These are phyloP conservation scores for Phytopythium delawarense DNA, from an alignment of 352 stramenopile species.

Conservation along the genomic window DNA sequence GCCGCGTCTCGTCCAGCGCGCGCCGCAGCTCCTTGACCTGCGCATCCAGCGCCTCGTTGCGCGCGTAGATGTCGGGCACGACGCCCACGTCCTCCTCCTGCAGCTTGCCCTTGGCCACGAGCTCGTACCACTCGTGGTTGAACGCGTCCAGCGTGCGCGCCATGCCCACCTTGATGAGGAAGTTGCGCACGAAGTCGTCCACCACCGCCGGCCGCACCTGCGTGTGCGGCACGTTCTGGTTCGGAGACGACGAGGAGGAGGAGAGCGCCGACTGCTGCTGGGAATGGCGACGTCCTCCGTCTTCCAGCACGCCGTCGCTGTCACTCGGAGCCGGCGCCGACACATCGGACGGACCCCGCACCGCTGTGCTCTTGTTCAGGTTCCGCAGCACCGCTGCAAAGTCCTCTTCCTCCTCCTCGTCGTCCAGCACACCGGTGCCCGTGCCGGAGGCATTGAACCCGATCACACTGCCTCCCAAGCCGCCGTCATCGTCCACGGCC, in stretches of 20 bases:
- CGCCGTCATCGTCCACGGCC: slow-evolving; percentile 53
- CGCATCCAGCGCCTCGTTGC: slow-evolving; percentile 91
- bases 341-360: slow-evolving; percentile 12
- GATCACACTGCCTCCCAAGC: slow-evolving; percentile 35
- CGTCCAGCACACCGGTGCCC: slow-evolving; percentile 24
- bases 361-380: slow-evolving; percentile 57
- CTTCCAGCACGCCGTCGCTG: neutral
- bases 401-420: slow-evolving; percentile 88
- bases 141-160: slow-evolving; percentile 89
- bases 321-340: slow-evolving; percentile 6
- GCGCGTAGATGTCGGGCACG: slow-evolving; percentile 94
- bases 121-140: slow-evolving; percentile 96
- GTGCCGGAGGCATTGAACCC: neutral
- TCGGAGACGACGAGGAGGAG: neutral
- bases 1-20: slow-evolving; percentile 86
- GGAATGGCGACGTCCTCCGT: neutral
- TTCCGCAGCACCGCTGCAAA: slow-evolving; percentile 81
- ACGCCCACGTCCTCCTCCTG: slow-evolving; percentile 84
- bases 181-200: slow-evolving; percentile 95
- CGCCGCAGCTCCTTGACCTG: slow-evolving; percentile 79
- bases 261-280: neutral
- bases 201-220: slow-evolving; percentile 85
- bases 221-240: slow-evolving; percentile 25
- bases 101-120: slow-evolving; percentile 90
- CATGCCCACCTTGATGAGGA: slow-evolving; percentile 93